A percentile compares a stretch with the other conserved stretches of the same genome.
Evolutionary conservation across 768 basidiomycete species (phyloP).

Genomic region (Lentinula raphanica): DNA sequence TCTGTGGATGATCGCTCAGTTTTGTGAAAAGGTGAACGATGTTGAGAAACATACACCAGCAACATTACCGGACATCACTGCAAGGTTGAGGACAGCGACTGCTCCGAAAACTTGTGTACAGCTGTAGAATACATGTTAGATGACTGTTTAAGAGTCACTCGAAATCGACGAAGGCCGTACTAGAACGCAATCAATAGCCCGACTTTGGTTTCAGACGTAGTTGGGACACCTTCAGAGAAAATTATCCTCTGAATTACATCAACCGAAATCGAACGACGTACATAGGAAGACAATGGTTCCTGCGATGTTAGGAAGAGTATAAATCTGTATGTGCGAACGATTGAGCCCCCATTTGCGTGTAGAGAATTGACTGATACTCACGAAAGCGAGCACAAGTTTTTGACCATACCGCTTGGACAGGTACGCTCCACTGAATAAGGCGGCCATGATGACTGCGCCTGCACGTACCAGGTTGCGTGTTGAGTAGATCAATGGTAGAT

Average conservation of each 20-base stretch:
- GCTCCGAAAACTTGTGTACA: slow-evolving; percentile 44
- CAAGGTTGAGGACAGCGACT: slow-evolving; percentile 40
- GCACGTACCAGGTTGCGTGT: slow-evolving; percentile 4
- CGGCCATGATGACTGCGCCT: slow-evolving; percentile 36
- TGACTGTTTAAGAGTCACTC: neutral
- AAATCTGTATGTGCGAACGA: slow-evolving; percentile 23
- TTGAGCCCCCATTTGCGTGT: neutral
- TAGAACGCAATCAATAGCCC: slow-evolving; percentile 48
- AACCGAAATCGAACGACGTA: slow-evolving; percentile 9
- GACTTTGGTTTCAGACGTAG: slow-evolving; percentile 33
- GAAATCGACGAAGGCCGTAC: slow-evolving; percentile 19
- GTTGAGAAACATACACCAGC: slow-evolving; percentile 29
- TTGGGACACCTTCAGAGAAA: slow-evolving; percentile 28
- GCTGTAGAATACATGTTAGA: slow-evolving; percentile 15
- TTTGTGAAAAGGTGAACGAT: neutral
- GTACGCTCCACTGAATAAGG: slow-evolving; percentile 39
- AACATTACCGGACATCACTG: slow-evolving; percentile 42
- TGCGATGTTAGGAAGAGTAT: slow-evolving; percentile 43
- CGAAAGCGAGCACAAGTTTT: slow-evolving; percentile 40
- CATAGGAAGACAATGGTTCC: slow-evolving; percentile 45
- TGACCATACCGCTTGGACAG: slow-evolving; percentile 38
- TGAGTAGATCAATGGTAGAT: slow-evolving; percentile 11
- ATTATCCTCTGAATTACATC: neutral
- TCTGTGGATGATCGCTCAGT: slow-evolving; percentile 13
- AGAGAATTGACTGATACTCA: slow-evolving; percentile 13